phyloP scores from a whole-genome alignment of 176 grass and related monocot species.

The Oryza glumipatula region DNA sequence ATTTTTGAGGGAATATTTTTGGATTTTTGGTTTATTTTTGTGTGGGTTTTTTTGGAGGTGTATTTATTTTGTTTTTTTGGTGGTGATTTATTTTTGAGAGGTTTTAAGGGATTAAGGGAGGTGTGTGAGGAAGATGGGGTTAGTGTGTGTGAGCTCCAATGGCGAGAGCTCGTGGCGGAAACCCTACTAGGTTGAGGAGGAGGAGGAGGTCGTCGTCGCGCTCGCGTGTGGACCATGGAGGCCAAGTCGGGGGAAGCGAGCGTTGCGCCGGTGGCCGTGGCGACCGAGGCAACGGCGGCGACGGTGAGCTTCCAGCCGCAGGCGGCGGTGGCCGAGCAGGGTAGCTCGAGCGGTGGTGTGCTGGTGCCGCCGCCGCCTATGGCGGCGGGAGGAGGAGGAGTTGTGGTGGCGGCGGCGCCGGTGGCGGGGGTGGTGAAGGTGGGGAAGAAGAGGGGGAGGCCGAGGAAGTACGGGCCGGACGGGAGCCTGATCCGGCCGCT shows the following conservation, averaged over 20 bases:
- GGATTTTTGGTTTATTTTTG: constrained; percentile 36
- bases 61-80: constrained; percentile 42
- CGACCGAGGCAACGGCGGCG: neutral
- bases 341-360: constrained; percentile 42
- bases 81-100: constrained; percentile 1
- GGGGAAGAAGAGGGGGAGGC: constrained; percentile 92
- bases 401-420: neutral
- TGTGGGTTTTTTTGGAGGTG: constrained; percentile 12
- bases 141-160: constrained; percentile 48
- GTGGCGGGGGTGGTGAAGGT: constrained; percentile 29
- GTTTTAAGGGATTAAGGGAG: constrained; percentile 31
- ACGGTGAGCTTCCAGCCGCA: constrained; percentile 37
- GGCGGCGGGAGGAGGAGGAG: neutral
- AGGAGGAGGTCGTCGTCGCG: neutral
- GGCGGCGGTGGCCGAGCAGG: constrained; percentile 19
- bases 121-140: constrained; percentile 47
- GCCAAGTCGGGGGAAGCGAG: constrained; percentile 46
- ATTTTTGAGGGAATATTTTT: neutral
- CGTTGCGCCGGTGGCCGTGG: constrained; percentile 3
- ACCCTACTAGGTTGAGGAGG: constrained; percentile 7
- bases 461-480: constrained; percentile 92
- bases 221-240: constrained; percentile 58
- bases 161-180: constrained; percentile 53
- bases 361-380: constrained; percentile 8
- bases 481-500: constrained; percentile 86